A percentile compares a stretch with the other conserved stretches of the same genome.
Conservation (phyloP, 2,329 filamentous ascomycete genomes). For the Exophiala aquamarina region DNA sequence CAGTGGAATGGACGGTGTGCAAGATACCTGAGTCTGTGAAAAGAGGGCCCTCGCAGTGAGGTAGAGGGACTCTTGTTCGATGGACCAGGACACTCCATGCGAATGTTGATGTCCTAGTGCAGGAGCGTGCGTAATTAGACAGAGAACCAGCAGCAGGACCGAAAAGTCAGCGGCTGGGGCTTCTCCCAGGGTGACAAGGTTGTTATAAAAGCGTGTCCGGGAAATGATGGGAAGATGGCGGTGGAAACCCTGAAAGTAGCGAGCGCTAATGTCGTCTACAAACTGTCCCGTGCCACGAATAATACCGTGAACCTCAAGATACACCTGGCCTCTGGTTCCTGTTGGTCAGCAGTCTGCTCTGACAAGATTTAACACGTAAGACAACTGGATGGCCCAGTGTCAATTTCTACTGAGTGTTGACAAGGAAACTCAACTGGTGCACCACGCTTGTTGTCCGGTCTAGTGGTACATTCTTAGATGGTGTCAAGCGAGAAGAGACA, state of each 20-base stretch:
- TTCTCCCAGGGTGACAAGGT: constrained; percentile 22
- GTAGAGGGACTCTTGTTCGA: constrained; percentile 23
- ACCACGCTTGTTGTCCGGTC: no score
- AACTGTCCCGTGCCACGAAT: constrained; percentile 21
- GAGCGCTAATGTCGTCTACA: constrained; percentile 30
- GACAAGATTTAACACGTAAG: no score
- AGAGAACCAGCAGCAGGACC: constrained; percentile 30
- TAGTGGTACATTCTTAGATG: not conserved
- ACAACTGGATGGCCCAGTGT: no score
- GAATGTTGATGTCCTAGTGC: not conserved
- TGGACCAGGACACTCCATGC: constrained; percentile 10
- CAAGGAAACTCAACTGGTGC: not conserved
- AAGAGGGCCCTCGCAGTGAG: constrained; percentile 30
- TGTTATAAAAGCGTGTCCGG: constrained; percentile 29
- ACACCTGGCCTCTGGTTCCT: not conserved
- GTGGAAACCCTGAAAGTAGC: constrained; percentile 34
- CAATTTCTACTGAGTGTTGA: no score
- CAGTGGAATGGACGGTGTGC: constrained; percentile 25
- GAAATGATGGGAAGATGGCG: constrained; percentile 32
- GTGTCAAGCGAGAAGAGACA: not conserved
- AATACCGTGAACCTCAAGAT: constrained; percentile 1
- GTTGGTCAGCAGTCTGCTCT: not conserved
- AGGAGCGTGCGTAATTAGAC: constrained; percentile 20
- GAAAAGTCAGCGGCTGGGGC: constrained; percentile 28
- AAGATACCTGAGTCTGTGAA: constrained; percentile 27